A percentile compares a stretch with the other conserved stretches of the same genome.
Evolutionary conservation across 176 grass and related monocot genomes (phyloP).

Genomic region (Calamus simplicifolius): DNA sequence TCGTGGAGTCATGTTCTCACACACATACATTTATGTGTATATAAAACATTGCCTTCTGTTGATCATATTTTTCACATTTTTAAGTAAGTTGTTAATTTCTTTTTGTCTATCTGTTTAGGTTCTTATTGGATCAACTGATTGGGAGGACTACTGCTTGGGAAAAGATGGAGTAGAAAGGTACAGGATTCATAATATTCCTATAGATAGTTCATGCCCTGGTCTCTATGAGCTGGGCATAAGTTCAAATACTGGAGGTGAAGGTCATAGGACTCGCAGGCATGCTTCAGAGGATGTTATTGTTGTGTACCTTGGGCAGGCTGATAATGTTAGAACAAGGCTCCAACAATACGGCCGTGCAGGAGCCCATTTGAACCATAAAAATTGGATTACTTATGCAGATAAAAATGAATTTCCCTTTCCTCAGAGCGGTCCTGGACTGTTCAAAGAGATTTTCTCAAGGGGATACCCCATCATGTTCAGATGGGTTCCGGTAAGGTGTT

Average conservation of each 20-base stretch:
- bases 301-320: slow-evolving; percentile 88
- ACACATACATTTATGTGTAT: too few relatives aligned
- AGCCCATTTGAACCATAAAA: slow-evolving; percentile 71
- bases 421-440: slow-evolving; percentile 36
- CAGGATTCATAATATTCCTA: slow-evolving; percentile 59
- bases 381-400: slow-evolving; percentile 17
- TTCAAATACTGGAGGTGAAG: slow-evolving; percentile 10
- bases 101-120: slow-evolving; percentile 33
- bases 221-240: slow-evolving; percentile 69
- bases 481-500: slow-evolving; percentile 48
- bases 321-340: slow-evolving; percentile 72
- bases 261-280: slow-evolving; percentile 26
- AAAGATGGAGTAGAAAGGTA: slow-evolving; percentile 71
- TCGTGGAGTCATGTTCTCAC: too few relatives aligned
- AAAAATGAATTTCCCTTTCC: slow-evolving; percentile 15
- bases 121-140: slow-evolving; percentile 67
- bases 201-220: slow-evolving; percentile 48
- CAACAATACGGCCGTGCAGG: slow-evolving; percentile 91
- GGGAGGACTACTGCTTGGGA: slow-evolving; percentile 51
- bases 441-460: slow-evolving; percentile 65
- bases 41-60: too few relatives aligned
- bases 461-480: slow-evolving; percentile 63
- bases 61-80: too few relatives aligned
- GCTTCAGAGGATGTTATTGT: slow-evolving; percentile 40
- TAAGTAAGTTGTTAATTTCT: background rate